phyloP scores from a whole-genome alignment of 768 basidiomycete species.

The Ramaria sp. region DNA sequence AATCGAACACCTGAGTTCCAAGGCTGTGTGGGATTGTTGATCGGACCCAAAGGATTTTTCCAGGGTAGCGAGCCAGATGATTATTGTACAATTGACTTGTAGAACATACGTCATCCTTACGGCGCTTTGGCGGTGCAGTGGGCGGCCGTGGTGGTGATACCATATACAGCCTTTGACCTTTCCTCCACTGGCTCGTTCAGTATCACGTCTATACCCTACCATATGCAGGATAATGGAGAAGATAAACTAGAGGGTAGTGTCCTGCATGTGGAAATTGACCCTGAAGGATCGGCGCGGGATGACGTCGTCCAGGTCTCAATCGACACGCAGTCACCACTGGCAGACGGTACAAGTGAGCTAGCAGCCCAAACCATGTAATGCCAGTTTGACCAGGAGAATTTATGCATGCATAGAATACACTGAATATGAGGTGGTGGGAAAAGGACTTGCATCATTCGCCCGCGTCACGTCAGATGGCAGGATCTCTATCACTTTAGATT shows the following conservation, averaged over 20 bases:
- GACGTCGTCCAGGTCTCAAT: background rate
- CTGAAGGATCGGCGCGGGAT: background rate
- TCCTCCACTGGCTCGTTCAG: too few species aligned
- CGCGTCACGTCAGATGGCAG: constrained; percentile 34
- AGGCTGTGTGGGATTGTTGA: too few species aligned
- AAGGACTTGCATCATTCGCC: constrained; percentile 33
- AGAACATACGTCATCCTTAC: too few species aligned
- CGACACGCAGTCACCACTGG: background rate
- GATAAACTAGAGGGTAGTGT: background rate
- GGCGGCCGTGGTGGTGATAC: background rate
- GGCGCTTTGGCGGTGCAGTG: too few species aligned
- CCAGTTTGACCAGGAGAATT: background rate
- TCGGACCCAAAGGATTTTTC: too few species aligned
- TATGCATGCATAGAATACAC: constrained; percentile 18
- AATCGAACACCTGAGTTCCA: too few species aligned
- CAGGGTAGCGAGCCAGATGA: too few species aligned
- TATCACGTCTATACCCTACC: background rate
- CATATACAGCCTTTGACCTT: background rate
- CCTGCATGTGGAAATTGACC: background rate
- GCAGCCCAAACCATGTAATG: background rate
- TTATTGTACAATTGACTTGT: too few species aligned
- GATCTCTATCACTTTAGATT: constrained; percentile 35
- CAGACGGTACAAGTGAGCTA: background rate
- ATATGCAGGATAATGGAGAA: background rate
- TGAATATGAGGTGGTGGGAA: constrained; percentile 28